Evolutionary conservation across 2,329 filamentous ascomycete genomes (phyloP).

Genomic region (Thermothelomyces thermophilus): DNA sequence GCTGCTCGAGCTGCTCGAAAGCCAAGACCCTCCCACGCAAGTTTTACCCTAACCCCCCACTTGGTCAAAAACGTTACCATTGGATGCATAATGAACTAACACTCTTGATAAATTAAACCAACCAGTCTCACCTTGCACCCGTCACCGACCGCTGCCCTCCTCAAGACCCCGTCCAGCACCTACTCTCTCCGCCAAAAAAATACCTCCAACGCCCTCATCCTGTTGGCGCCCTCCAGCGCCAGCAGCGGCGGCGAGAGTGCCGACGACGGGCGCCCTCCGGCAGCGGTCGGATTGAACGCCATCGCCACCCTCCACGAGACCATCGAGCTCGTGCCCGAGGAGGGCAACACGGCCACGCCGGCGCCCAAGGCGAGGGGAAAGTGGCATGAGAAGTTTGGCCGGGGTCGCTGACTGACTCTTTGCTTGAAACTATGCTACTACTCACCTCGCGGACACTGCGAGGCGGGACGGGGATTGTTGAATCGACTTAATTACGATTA

Average conservation of each 20-base stretch:
- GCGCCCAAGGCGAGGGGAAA: slow-evolving; percentile 39
- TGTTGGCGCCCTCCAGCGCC: slow-evolving; percentile 36
- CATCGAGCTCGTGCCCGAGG: slow-evolving; percentile 49
- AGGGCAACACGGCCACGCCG: slow-evolving; percentile 23
- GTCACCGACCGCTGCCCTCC: slow-evolving; percentile 45
- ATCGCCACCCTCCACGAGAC: slow-evolving; percentile 56
- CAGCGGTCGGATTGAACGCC: slow-evolving; percentile 37
- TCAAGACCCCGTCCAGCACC: slow-evolving; percentile 43
- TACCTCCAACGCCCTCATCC: slow-evolving; percentile 58
- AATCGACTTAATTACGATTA: no score
- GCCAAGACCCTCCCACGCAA: slow-evolving; percentile 47
- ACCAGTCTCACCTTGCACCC: slow-evolving; percentile 43
- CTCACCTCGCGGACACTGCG: no score
- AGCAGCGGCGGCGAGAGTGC: slow-evolving; percentile 16
- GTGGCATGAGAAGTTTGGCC: slow-evolving; percentile 55
- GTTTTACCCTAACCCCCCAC: no score
- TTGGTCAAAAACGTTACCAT: no score
- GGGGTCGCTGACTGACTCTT: slow-evolving; percentile 32
- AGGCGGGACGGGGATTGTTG: no score
- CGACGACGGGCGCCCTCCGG: neutral
- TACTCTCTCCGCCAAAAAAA: slow-evolving; percentile 60
- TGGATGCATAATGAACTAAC: slow-evolving; percentile 5
- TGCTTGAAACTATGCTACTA: no score
- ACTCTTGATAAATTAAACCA: no score
- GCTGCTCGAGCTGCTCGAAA: slow-evolving; percentile 49